phyloP scores from a whole-genome alignment of 2,329 filamentous ascomycete species.

The Colletotrichum trifolii region DNA sequence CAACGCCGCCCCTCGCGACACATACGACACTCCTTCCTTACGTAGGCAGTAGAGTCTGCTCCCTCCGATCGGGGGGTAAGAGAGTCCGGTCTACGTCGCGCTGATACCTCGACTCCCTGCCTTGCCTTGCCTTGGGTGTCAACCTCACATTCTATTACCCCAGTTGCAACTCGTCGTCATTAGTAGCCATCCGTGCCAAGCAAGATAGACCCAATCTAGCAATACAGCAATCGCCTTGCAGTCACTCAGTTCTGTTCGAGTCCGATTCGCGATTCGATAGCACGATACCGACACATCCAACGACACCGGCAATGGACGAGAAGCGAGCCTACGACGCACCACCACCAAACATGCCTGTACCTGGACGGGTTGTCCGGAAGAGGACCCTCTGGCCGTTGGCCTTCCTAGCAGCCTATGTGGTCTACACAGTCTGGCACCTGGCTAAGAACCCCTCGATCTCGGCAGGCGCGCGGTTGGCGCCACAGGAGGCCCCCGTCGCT shows the following conservation, averaged over 20 bases:
- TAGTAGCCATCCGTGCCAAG: too few species aligned
- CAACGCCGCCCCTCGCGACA: conserved; percentile 28
- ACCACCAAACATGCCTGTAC: conserved; percentile 20
- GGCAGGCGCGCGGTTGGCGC: conserved; percentile 2
- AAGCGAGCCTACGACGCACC: conserved; percentile 23
- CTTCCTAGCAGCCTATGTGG: conserved; percentile 16
- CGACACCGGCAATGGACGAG: conserved; percentile 33
- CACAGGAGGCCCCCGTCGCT: conserved; percentile 17
- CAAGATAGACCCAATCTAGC: too few species aligned
- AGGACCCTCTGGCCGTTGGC: conserved; percentile 15
- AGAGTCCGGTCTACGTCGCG: background rate
- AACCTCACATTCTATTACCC: too few species aligned
- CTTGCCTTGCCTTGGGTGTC: too few species aligned
- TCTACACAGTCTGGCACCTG: conserved; percentile 30
- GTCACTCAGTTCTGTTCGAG: too few species aligned
- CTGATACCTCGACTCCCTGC: too few species aligned
- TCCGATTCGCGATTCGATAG: conserved; percentile 2
- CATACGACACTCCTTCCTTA: conserved; percentile 17
- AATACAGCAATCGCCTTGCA: too few species aligned
- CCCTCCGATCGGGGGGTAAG: conserved; percentile 11
- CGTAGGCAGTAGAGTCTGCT: too few species aligned
- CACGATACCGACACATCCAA: background rate
- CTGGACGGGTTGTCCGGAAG: conserved; percentile 18
- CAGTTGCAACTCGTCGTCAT: too few species aligned
- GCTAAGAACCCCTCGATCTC: conserved; percentile 1